phyloP scores from a whole-genome alignment of 805 yeast genomes.

The Metschnikowia vanudenii region DNA sequence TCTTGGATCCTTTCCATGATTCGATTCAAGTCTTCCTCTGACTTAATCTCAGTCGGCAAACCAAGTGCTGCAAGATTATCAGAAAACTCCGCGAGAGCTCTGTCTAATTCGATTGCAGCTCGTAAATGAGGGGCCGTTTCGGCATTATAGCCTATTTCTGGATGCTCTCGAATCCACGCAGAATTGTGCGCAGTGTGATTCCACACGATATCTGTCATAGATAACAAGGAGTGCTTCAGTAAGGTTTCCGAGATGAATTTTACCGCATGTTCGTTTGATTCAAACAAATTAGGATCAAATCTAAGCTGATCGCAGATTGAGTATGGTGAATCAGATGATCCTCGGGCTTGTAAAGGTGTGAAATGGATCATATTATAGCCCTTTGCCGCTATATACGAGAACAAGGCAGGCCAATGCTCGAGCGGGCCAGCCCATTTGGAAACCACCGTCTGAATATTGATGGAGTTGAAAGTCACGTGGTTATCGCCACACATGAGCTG shows the following conservation, averaged over 20 bases:
- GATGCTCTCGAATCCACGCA: constrained; percentile 77
- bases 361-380: constrained; percentile 96
- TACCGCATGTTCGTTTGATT: constrained; percentile 51
- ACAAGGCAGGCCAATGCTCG: constrained; percentile 64
- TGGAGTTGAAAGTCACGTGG: constrained; percentile 69
- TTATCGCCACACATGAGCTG: constrained; percentile 55
- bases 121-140: constrained; percentile 86
- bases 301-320: constrained; percentile 82
- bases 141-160: constrained; percentile 85
- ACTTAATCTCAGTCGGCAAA: constrained; percentile 55
- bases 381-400: constrained; percentile 60
- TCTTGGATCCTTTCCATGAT: constrained; percentile 67
- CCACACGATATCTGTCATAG: constrained; percentile 89
- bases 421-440: constrained; percentile 88
- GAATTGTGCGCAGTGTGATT: constrained; percentile 95
- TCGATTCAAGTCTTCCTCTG: constrained; percentile 52
- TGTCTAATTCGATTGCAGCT: constrained; percentile 84
- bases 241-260: constrained; percentile 50
- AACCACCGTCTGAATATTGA: constrained; percentile 79
- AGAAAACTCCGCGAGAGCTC: constrained; percentile 64
- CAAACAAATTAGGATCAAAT: constrained; percentile 69
- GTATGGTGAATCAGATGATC: constrained; percentile 89
- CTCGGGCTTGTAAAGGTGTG: constrained; percentile 89
- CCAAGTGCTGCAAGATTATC: constrained; percentile 52
- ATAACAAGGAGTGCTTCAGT: constrained; percentile 56